Conservation (phyloP, 192 early-diverging fungal genomes). For the Podila minutissima region DNA sequence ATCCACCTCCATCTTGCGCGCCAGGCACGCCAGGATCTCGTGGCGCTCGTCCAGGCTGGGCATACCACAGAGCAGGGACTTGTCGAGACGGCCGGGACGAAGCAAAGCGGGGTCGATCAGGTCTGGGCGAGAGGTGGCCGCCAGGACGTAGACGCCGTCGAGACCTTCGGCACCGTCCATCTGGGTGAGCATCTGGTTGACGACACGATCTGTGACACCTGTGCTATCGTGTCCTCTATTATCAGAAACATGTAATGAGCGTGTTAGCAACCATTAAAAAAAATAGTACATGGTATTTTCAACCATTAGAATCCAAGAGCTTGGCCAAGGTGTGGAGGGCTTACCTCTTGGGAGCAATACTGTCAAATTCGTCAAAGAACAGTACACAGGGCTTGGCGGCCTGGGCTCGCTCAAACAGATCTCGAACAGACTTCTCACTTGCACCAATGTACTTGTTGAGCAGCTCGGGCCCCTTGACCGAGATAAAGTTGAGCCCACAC, state of each 20-base stretch:
- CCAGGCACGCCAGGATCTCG: conserved; percentile 84
- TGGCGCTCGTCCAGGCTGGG: conserved; percentile 76
- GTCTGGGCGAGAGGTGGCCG: conserved; percentile 91
- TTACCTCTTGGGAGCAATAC: conserved; percentile 91
- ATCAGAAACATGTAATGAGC: background rate
- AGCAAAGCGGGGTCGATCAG: conserved; percentile 85
- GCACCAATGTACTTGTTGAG: conserved; percentile 99
- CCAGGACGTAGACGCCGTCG: conserved; percentile 96
- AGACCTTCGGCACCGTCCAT: conserved; percentile 99
- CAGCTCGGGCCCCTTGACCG: conserved; percentile 96
- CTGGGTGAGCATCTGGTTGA: conserved; percentile 98
- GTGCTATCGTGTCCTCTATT: conserved; percentile 96
- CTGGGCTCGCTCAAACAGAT: conserved; percentile 93
- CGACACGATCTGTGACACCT: conserved; percentile 97
- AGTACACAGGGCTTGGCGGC: conserved; percentile 94
- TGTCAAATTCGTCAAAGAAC: conserved; percentile 99
- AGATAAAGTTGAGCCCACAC: conserved; percentile 97
- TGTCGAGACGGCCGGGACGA: conserved; percentile 86
- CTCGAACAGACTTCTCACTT: conserved; percentile 93
- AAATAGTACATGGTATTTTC: background rate
- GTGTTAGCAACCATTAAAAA: background rate
- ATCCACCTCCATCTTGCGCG: conserved; percentile 75
- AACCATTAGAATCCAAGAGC: background rate
- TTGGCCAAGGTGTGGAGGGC: background rate
- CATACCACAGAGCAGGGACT: conserved; percentile 87